phyloP scores from a whole-genome alignment of 768 basidiomycete genomes.

The Hericium coralloides region DNA sequence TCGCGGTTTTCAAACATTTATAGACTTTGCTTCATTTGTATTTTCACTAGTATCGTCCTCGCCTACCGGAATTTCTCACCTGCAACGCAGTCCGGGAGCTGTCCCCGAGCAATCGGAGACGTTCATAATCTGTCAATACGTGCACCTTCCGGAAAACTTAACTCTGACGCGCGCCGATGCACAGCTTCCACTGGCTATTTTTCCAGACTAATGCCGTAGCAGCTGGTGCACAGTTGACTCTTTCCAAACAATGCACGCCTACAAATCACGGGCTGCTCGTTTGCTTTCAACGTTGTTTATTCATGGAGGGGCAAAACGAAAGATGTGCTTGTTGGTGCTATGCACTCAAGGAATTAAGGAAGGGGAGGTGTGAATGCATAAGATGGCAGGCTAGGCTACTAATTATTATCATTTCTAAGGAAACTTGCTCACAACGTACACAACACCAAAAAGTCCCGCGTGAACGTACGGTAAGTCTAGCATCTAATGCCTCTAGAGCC shows the following conservation, averaged over 20 bases:
- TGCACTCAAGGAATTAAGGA: slow-evolving; percentile 43
- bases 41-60: slow-evolving; percentile 31
- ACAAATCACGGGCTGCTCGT: slow-evolving; percentile 63
- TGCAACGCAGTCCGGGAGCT: slow-evolving; percentile 26
- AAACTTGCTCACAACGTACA: slow-evolving; percentile 56
- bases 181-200: slow-evolving; percentile 50
- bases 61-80: slow-evolving; percentile 37
- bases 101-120: slow-evolving; percentile 25
- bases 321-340: slow-evolving; percentile 42
- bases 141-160: slow-evolving; percentile 36
- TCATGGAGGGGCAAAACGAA: slow-evolving; percentile 46
- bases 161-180: slow-evolving; percentile 27
- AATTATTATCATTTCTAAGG: slow-evolving; percentile 25
- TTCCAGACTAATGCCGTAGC: slow-evolving; percentile 60
- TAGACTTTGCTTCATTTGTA: not conserved
- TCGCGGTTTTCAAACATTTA: not conserved
- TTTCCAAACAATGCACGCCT: slow-evolving; percentile 59
- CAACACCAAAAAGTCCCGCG: slow-evolving; percentile 44
- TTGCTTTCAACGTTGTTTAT: slow-evolving; percentile 61
- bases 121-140: slow-evolving; percentile 50
- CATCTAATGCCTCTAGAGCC: not conserved
- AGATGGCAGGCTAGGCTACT: too few relatives aligned
- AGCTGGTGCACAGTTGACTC: slow-evolving; percentile 40
- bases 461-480: slow-evolving; percentile 35
- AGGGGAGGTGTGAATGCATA: slow-evolving; percentile 33